Conservation (phyloP, 257 asterid species). For the Osmanthus fragrans region DNA sequence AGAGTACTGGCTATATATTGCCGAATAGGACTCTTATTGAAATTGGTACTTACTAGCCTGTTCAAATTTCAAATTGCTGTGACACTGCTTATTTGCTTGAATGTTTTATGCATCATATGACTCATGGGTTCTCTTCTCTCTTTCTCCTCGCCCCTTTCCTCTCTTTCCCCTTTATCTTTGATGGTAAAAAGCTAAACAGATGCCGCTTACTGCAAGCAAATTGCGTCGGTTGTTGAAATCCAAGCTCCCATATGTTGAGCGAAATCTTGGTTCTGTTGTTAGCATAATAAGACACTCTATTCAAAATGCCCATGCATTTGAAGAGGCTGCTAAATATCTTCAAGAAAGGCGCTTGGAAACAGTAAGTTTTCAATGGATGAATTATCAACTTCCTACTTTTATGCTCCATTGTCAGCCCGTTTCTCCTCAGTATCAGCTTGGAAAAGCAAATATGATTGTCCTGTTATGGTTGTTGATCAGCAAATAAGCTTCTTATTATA, state of each 20-base stretch:
- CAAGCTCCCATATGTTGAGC: constrained; percentile 81
- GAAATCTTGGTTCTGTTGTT: constrained; percentile 72
- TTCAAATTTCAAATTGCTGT: constrained; percentile 16
- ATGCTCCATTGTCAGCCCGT: constrained; percentile 7
- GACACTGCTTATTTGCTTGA: constrained; percentile 19
- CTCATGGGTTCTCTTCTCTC: constrained; percentile 17
- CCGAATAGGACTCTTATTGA: constrained; percentile 89
- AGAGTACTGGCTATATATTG: constrained; percentile 93
- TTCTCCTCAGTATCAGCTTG: constrained; percentile 2
- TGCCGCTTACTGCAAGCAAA: constrained; percentile 71
- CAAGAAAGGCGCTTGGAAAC: constrained; percentile 57
- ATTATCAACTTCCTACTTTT: constrained; percentile 3
- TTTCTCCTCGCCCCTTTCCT: constrained; percentile 11
- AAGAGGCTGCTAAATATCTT: constrained; percentile 62
- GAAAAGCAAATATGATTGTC: not conserved
- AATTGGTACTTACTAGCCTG: constrained; percentile 55
- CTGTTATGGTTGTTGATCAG: not conserved
- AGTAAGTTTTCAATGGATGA: constrained; percentile 40
- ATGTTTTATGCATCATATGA: constrained; percentile 8
- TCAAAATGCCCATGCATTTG: constrained; percentile 73
- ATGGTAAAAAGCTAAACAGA: constrained; percentile 75
- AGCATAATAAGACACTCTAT: constrained; percentile 75
- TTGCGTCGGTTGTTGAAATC: constrained; percentile 65
- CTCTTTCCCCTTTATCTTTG: constrained; percentile 13
- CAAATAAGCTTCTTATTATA: not conserved